Base-by-base conservation (phyloP, 2,329 filamentous ascomycete genomes). In the Penicillium expansum region DNA sequence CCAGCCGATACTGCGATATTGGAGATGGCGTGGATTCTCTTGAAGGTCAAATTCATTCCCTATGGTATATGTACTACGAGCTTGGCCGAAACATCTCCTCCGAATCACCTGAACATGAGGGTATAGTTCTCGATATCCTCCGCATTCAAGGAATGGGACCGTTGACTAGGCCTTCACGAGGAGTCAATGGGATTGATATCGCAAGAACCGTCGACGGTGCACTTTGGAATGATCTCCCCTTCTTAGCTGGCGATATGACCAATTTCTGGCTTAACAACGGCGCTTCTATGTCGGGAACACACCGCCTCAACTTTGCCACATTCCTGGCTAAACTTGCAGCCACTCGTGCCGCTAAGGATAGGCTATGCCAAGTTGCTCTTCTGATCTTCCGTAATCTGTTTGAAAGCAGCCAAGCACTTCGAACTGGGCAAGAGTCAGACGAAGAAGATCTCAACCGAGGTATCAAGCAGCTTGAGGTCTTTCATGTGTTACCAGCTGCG, bases 261-360 rank as follows among this genome's bases (percentile, higher is more conserved):
- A 24, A 60, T 1, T 67, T 60, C 38, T 68, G 63, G 60, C 24
- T 60, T 16, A 61, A 57, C 7, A 8, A 63, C 42, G 44, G 41
- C 13, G 57, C 58, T 24, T 29, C 57, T 1, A 66, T 68, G 63
- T 53, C 52, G 8, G 57, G 48, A 3, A 48, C 24, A 8, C 60
- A 68, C 7, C 58, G 66, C 11, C 52, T 65, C 9, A 66, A 67
- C 11, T 57, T 59, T 52, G 55, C 64, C 1, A 53, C 56, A 6
- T 68, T 68, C 32, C 52, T 68, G 0, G 66, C 66, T 0, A 68
- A 68, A 33, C 55, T 68, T 24, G 65, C 64, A 11, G 67, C 66
- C 2, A 59, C 58, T 3, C 65, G 65, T 29, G 48, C 62, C 4
- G 29, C 14, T 4, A 66, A 63, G 37, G 65, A 68, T 52, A 51